Evolutionary conservation across 2,329 filamentous ascomycete species (phyloP).

Genomic region (Epichloe uncinata): DNA sequence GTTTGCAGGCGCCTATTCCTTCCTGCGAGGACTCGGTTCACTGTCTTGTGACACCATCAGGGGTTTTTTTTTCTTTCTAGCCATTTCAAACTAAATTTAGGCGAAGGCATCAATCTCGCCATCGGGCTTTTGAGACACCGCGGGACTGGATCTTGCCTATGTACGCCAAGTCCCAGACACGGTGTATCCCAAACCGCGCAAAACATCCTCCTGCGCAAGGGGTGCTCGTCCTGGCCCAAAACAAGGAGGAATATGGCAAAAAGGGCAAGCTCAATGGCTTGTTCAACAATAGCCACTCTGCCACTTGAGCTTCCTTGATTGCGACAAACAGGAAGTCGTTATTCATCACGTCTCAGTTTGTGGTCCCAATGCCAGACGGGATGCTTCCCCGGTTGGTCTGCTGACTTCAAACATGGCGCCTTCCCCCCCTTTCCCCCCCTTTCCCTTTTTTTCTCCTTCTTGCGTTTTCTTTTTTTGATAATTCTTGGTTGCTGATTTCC

Average conservation of each 20-base stretch:
- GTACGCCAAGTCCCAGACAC: neutral
- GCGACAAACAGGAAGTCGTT: neutral
- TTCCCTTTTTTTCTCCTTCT: neutral
- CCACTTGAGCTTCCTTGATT: neutral
- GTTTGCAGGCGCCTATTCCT: neutral
- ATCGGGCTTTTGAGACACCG: neutral
- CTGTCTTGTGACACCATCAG: neutral
- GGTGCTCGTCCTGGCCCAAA: neutral
- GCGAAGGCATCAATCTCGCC: neutral
- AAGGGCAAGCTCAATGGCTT: neutral
- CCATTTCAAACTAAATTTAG: neutral
- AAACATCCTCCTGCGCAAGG: neutral
- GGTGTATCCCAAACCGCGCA: neutral
- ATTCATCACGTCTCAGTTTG: neutral
- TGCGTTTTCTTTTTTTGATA: neutral
- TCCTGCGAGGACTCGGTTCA: neutral
- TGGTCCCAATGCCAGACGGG: neutral
- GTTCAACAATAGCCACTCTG: neutral
- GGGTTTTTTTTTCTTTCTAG: neutral
- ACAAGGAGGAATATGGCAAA: neutral
- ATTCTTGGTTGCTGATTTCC: neutral
- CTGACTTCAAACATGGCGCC: neutral
- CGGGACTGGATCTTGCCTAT: neutral
- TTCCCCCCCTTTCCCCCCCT: neutral
- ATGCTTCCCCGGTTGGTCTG: slow-evolving; percentile 2